Base-by-base conservation (phyloP, 768 basidiomycete species). In the Serendipita sp. region DNA sequence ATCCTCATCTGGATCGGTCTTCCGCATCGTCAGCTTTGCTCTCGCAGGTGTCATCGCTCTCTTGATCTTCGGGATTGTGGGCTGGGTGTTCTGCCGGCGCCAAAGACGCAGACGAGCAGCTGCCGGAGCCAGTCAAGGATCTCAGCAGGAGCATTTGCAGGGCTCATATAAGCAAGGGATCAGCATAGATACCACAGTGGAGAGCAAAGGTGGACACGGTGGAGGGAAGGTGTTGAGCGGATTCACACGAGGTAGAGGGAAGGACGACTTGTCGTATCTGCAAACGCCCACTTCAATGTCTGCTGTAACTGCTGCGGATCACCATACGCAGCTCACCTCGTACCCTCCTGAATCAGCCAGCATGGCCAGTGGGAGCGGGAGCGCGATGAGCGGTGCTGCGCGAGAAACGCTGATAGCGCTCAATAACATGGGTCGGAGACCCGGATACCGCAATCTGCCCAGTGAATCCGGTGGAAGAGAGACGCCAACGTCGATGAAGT, bases 351-450 rank as follows among this genome's bases (percentile, higher is more conserved):
- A 38, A 14, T 38, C 38, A 14, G 38, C 38, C 38, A 38, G 38
- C 38, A 14, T 38, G 5, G 38, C 38, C 5, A 38, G 38, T 14
- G 26, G 33, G 9, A 34, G 53, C 20, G 53, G 53, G 30, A 58
- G 33, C 33, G n/a, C 17, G 11, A 26, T 58, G n/a, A 34, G 53
- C 33, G 53, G 53, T 58, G 53, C 53, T 28, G 53, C 53, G 9
- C 53, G 53, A n/a, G 53, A 58, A 31, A 58, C 53, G 3, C 53
- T 58, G 17, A 58, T 58, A 11, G 53, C 53, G 24, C 53, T 58
- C 33, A 58, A 58, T 20, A 58, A 58, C 33, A 58, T 58, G 53
- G 53, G 53, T 13, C 22, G 31, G 20, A 22, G 53, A 34, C 53
- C 53, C 31, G 53, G 53, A 34, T 58, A 58, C n/a, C 20, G 30